Evolutionary conservation across 106 monocot species (phyloP), one percentile per base, ranked within the genome.

Genomic region (Agapanthus africanus): DNA sequence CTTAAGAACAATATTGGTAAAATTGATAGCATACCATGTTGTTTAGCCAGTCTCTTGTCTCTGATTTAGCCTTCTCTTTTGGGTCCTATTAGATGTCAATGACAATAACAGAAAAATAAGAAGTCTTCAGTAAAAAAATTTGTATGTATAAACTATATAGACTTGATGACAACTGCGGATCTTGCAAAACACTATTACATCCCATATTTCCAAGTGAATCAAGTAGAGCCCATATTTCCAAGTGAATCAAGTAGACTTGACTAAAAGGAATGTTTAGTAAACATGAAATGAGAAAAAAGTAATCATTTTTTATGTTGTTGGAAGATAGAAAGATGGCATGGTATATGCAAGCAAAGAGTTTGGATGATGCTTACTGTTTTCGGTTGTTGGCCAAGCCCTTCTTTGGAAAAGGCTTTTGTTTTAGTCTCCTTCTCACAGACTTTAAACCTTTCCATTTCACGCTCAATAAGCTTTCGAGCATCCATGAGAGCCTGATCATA

Each of bases 401-500:
- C 97, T 71, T 99, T 99, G 22, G 97, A 99, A 59, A 99, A 99
- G 57, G 97, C 97, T 79, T 99, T 99, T 69, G 97, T 99, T 81
- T 99, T 99, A 8, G 97, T 99, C 71, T 99, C 97, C 76, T 99
- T 99, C 80, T 99, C 97, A 73, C 97, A 99, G 38, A 99, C 79
- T 80, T 99, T 99, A 74, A 99, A 99, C 34, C 97, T 82, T 81
- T 99, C 97, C 97, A 99, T 99, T 71, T 99, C 92, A 59, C 92
- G 86, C 61, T 99, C 97, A 79, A 99, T 99, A 51, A 79, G 89
- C 75, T 93, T 99, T 23, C 97, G 88, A 70, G 97, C 97, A 81
- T 99, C 97, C 92, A 99, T 93, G 31, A 99, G 89, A 90, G 92
- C 87, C 97, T 99, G 92, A 85, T 90, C 92, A 93, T 84, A 82